Evolutionary conservation across 495 filamentous ascomycete genomes (phyloP).

Genomic region (Polyplosphaeria fusca): DNA sequence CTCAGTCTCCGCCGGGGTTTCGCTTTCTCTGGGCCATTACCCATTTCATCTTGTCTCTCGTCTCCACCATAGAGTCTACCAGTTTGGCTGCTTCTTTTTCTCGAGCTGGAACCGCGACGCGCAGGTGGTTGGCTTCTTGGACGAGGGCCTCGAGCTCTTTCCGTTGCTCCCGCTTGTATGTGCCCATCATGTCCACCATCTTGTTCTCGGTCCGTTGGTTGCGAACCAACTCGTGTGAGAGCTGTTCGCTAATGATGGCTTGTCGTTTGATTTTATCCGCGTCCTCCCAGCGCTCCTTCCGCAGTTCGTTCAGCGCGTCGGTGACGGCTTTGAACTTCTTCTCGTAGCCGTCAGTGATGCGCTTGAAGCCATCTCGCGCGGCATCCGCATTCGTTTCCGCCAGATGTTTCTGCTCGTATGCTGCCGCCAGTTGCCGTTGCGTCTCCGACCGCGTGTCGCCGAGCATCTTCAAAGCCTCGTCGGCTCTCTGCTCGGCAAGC

Average conservation of each 20-base stretch:
- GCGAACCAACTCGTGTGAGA: conserved; percentile 20
- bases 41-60: conserved; percentile 32
- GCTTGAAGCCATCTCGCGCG: conserved; percentile 25
- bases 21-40: conserved; percentile 26
- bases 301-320: conserved; percentile 19
- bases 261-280: conserved; percentile 28
- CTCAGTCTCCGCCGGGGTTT: no score
- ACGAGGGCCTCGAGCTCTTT: conserved; percentile 21
- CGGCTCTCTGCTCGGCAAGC: conserved; percentile 25
- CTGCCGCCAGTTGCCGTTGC: conserved; percentile 26
- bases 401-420: conserved; percentile 22
- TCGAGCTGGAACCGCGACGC: conserved; percentile 13
- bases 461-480: conserved; percentile 22
- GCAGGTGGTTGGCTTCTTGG: conserved; percentile 19
- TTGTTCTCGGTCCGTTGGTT: conserved; percentile 12
- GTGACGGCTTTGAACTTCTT: conserved; percentile 16
- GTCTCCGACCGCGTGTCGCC: conserved; percentile 28
- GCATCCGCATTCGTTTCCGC: conserved; percentile 30
- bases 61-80: conserved; percentile 10
- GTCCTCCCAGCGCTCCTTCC: conserved; percentile 15
- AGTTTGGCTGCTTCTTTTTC: conserved; percentile 12
- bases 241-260: conserved; percentile 29
- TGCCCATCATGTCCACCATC: conserved; percentile 24
- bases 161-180: conserved; percentile 28
- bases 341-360: conserved; percentile 27